A percentile compares a stretch with the other conserved stretches of the same genome.
Conservation (phyloP, 768 basidiomycete genomes). For the Glaciozyma martinii region DNA sequence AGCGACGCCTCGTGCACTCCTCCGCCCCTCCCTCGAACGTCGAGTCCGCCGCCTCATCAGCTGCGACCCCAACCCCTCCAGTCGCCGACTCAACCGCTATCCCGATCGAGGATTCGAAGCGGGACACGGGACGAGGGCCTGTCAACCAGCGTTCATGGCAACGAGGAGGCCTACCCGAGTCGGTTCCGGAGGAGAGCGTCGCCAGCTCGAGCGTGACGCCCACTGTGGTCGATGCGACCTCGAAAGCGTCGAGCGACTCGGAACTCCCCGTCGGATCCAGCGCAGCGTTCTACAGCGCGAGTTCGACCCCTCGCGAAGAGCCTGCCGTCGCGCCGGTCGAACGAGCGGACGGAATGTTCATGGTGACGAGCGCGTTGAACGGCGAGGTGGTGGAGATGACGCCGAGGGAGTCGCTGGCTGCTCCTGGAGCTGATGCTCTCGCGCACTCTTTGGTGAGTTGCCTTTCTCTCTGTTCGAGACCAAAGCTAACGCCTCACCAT, state of each 20-base stretch:
- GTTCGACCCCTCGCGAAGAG: background rate
- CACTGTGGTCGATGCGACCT: too few species aligned
- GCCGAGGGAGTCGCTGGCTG: constrained; percentile 20
- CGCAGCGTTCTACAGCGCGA: constrained; percentile 31
- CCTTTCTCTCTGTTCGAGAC: too few species aligned
- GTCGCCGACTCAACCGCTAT: background rate
- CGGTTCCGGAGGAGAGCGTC: too few species aligned
- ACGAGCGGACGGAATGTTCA: constrained; percentile 48
- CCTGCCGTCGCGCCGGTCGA: constrained; percentile 1
- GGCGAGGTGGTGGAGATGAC: constrained; percentile 22
- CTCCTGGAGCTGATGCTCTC: constrained; percentile 11
- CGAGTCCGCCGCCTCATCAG: too few species aligned
- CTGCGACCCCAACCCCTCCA: too few species aligned
- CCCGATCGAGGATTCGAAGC: background rate
- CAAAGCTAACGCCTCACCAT: too few species aligned
- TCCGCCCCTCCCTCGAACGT: too few species aligned
- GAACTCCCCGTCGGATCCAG: constrained; percentile 19
- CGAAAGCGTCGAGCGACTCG: constrained; percentile 7
- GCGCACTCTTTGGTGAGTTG: constrained; percentile 5
- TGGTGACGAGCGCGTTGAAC: constrained; percentile 69
- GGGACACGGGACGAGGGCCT: too few species aligned
- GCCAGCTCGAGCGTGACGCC: too few species aligned
- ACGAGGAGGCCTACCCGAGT: too few species aligned
- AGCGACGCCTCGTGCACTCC: background rate
- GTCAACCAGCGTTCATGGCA: too few species aligned